Conservation (phyloP, 352 stramenopile species). For the Phytophthora pistaciae region DNA sequence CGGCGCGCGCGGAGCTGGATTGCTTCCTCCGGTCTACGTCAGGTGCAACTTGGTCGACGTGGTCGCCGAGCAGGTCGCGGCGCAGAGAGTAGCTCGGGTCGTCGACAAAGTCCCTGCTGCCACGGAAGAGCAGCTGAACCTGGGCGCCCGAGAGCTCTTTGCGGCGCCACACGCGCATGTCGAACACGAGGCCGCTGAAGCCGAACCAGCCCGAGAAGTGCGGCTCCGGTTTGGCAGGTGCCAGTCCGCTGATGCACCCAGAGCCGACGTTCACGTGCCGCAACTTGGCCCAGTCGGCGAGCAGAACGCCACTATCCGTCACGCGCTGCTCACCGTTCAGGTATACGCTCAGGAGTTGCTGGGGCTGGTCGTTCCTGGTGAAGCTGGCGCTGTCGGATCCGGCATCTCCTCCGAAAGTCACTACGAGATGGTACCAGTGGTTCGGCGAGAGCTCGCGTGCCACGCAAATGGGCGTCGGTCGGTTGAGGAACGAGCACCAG, state of each 20-base stretch:
- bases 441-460: slow-evolving; percentile 54
- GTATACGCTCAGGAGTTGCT: slow-evolving; percentile 54
- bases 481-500: slow-evolving; percentile 63
- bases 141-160: slow-evolving; percentile 54
- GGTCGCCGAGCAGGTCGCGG: slow-evolving; percentile 37
- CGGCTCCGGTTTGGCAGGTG: slow-evolving; percentile 56
- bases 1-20: slow-evolving; percentile 14
- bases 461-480: slow-evolving; percentile 55
- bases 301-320: slow-evolving; percentile 43
- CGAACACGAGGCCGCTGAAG: slow-evolving; percentile 73
- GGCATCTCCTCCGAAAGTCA: slow-evolving; percentile 54
- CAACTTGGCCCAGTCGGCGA: slow-evolving; percentile 59
- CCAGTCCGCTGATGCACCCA: slow-evolving; percentile 68
- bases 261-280: slow-evolving; percentile 65
- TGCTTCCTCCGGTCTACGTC: slow-evolving; percentile 12
- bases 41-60: slow-evolving; percentile 10
- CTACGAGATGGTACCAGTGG: slow-evolving; percentile 78
- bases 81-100: slow-evolving; percentile 64
- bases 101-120: slow-evolving; percentile 57
- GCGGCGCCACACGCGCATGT: slow-evolving; percentile 62
- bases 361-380: slow-evolving; percentile 33
- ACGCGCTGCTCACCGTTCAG: slow-evolving; percentile 68
- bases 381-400: slow-evolving; percentile 28
- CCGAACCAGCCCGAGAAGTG: slow-evolving; percentile 78
- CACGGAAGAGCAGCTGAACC: slow-evolving; percentile 72